Conservation (phyloP, 768 basidiomycete genomes). For the Fistulinella prunicolor region DNA sequence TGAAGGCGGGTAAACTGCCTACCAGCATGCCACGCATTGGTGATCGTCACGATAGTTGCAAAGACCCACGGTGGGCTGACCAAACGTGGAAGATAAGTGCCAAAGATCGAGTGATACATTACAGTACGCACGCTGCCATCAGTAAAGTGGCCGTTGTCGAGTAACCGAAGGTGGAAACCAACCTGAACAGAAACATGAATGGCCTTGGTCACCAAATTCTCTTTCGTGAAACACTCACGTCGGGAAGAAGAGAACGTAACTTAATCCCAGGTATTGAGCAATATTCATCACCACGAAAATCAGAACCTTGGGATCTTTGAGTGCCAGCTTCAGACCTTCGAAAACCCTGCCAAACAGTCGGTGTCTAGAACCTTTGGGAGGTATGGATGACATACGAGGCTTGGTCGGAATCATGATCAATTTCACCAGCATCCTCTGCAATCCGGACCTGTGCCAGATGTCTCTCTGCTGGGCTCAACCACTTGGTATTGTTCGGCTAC, state of each 20-base stretch:
- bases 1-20: constrained; percentile 1
- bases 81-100: background rate
- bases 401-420: constrained; percentile 61
- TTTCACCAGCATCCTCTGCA: constrained; percentile 67
- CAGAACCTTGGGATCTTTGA: constrained; percentile 53
- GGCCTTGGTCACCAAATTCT: background rate
- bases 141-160: constrained; percentile 56
- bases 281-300: constrained; percentile 55
- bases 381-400: no score
- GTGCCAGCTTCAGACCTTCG: constrained; percentile 43
- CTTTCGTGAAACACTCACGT: constrained; percentile 31
- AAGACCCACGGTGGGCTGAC: constrained; percentile 61
- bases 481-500: constrained; percentile 61
- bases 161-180: constrained; percentile 61
- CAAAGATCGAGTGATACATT: background rate
- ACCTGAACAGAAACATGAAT: constrained; percentile 34
- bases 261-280: constrained; percentile 53
- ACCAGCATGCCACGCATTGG: constrained; percentile 58
- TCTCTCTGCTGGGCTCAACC: constrained; percentile 49
- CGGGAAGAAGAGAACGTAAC: constrained; percentile 62
- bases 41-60: constrained; percentile 45
- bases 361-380: no score
- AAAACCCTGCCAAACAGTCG: constrained; percentile 12
- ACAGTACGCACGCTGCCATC: constrained; percentile 50
- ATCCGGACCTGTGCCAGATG: constrained; percentile 62